Evolutionary conservation across 2,329 filamentous ascomycete species (phyloP), one percentile per base, ranked within the genome.

Genomic region (Trichoderma guizhouense): DNA sequence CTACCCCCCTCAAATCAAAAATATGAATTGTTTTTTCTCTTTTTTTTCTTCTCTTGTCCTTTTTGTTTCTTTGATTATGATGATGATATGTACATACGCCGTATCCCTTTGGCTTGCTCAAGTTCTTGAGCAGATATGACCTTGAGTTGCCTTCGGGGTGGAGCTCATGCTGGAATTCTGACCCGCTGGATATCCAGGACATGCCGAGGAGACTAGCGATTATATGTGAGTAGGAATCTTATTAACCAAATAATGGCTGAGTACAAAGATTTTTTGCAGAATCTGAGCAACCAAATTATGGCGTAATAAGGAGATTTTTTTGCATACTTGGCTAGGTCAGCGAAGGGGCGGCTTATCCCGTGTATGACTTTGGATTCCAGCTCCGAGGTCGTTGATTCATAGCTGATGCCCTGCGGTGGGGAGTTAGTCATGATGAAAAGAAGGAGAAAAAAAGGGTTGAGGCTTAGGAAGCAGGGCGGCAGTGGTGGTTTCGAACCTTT

Each of bases 321-420:
- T 61, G 57, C 66, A 60, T 69, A 69, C 66, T 69, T 69, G 66
- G 66, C 66, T 34, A 69, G 66, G 55, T 69, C 66, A 61, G 66
- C 66, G 43, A 69, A 60, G 57, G 66, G 66, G 39, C 57, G 55
- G 57, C 39, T 51, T n/a, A 69, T 58, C 32, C 66, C 66, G 28
- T 69, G 55, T 32, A 69, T 69, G 66, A 69, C 66, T 69, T 69
- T 69, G 66, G 66, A 69, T 69, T 69, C 66, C 57, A 69, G 28
- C 57, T 69, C 66, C 26, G 66, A 69, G 12, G 66, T 69, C 39
- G 66, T 69, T 18, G 66, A 58, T 9, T 69, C 66, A 39, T 69
- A 58, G 57, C 39, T 69, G 57, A 69, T 69, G 36, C 55, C 66
- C 65, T 68, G 55, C 14, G 34, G 21, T 47, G 53, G 53, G 53